Evolutionary conservation across 2,329 filamentous ascomycete species (phyloP).

Genomic region (Neurospora sp.): DNA sequence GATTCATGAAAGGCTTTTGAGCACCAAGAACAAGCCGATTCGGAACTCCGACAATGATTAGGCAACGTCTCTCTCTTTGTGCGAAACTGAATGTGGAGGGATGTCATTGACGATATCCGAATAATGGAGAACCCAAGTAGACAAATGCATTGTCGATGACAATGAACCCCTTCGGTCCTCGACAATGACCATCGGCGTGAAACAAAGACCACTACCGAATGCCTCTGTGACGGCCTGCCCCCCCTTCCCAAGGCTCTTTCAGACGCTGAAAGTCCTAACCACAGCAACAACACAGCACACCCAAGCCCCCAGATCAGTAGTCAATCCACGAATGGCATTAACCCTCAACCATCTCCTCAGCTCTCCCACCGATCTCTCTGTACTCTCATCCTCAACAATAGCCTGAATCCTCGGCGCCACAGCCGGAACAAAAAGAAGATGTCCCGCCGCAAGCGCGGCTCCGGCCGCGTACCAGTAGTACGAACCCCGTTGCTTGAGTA

Average conservation of each 20-base stretch:
- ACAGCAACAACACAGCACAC: slow-evolving; percentile 23
- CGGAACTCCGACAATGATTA: background rate
- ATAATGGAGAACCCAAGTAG: background rate
- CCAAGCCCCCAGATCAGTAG: slow-evolving; percentile 26
- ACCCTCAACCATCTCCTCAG: slow-evolving; percentile 23
- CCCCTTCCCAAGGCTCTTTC: background rate
- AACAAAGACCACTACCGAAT: background rate
- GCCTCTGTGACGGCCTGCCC: background rate
- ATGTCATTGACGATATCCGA: background rate
- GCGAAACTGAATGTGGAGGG: background rate
- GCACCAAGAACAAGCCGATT: background rate
- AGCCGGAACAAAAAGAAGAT: slow-evolving; percentile 25
- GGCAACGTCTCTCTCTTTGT: background rate
- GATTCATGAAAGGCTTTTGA: background rate
- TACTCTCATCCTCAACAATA: slow-evolving; percentile 19
- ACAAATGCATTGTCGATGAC: background rate
- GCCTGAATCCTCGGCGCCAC: slow-evolving; percentile 24
- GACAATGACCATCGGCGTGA: background rate
- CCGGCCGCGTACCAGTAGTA: slow-evolving; percentile 24
- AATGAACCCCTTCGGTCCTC: background rate
- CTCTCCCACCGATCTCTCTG: slow-evolving; percentile 8
- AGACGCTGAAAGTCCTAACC: slow-evolving; percentile 12
- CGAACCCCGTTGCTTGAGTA: slow-evolving; percentile 20
- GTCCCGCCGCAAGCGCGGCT: slow-evolving; percentile 22
- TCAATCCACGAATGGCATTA: slow-evolving; percentile 23